Conservation (phyloP, 768 basidiomycete genomes). For the Candolleomyces aberdarensis region DNA sequence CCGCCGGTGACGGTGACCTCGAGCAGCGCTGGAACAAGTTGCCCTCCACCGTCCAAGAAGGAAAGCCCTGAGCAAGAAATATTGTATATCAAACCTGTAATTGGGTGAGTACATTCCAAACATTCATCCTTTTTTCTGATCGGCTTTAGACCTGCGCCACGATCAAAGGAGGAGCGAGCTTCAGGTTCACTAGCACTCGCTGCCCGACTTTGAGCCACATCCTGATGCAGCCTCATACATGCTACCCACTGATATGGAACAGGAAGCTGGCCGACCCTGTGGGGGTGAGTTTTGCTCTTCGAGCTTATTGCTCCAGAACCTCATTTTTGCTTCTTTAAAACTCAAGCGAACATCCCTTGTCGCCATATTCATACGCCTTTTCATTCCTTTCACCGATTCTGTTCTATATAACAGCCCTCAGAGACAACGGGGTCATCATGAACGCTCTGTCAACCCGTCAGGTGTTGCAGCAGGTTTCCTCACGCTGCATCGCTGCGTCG, state of each 20-base stretch:
- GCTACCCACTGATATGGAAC: slow-evolving; percentile 45
- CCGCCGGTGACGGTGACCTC: too few species aligned
- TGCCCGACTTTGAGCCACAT: slow-evolving; percentile 40
- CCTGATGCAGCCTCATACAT: slow-evolving; percentile 32
- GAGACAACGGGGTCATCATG: slow-evolving; percentile 34
- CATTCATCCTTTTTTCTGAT: neutral
- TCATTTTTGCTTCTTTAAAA: slow-evolving; percentile 22
- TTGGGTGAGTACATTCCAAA: slow-evolving; percentile 6
- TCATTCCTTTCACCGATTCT: slow-evolving; percentile 43
- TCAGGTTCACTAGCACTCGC: slow-evolving; percentile 45
- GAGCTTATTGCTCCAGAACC: neutral
- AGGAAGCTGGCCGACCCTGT: slow-evolving; percentile 44
- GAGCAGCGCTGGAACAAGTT: too few species aligned
- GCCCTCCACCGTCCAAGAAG: slow-evolving; percentile 25
- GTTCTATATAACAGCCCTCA: slow-evolving; percentile 37
- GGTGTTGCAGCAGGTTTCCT: neutral
- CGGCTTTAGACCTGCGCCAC: slow-evolving; percentile 6
- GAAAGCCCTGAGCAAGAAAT: slow-evolving; percentile 56
- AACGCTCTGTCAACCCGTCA: slow-evolving; percentile 37
- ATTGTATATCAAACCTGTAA: slow-evolving; percentile 11
- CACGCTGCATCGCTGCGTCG: slow-evolving; percentile 8
- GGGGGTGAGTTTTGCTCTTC: slow-evolving; percentile 32
- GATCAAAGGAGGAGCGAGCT: slow-evolving; percentile 12
- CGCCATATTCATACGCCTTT: slow-evolving; percentile 36
- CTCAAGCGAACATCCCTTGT: slow-evolving; percentile 18